phyloP scores from a whole-genome alignment of 345 rosid genomes.

The Corchorus capsularis region DNA sequence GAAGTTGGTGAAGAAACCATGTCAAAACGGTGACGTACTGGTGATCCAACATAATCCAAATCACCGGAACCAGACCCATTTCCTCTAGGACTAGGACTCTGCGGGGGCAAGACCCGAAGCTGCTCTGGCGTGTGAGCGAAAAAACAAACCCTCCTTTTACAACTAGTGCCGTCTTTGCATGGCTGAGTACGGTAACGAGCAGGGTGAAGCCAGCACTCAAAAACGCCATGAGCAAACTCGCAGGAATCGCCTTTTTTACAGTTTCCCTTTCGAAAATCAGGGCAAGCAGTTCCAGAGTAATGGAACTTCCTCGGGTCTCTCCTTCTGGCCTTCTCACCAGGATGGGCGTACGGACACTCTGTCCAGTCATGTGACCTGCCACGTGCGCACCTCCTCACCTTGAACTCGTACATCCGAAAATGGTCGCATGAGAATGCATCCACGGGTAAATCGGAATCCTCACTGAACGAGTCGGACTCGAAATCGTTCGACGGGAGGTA shows the following conservation, averaged over 20 bases:
- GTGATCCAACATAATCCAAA: conserved; percentile 38
- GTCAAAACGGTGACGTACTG: conserved; percentile 36
- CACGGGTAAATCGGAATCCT: conserved; percentile 41
- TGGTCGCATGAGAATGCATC: conserved; percentile 64
- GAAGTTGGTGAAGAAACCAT: conserved; percentile 53
- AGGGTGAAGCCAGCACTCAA: conserved; percentile 95
- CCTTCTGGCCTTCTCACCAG: conserved; percentile 70
- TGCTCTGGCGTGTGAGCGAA: conserved; percentile 86
- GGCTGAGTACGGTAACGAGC: conserved; percentile 81
- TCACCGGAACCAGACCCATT: conserved; percentile 34
- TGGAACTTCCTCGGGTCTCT: conserved; percentile 61
- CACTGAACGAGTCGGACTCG: conserved; percentile 43
- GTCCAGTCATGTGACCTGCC: conserved; percentile 79
- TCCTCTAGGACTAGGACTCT: conserved; percentile 33
- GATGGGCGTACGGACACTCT: conserved; percentile 72
- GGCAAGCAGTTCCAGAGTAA: conserved; percentile 62
- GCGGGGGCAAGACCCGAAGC: conserved; percentile 53
- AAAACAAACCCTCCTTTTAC: conserved; percentile 74
- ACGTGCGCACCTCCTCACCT: conserved; percentile 56
- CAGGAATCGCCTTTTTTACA: conserved; percentile 59
- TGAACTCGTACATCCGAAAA: conserved; percentile 71
- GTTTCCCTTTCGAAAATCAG: conserved; percentile 64
- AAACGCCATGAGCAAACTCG: conserved; percentile 73
- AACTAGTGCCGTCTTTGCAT: conserved; percentile 73
- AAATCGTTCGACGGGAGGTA: conserved; percentile 69